phyloP scores from a whole-genome alignment of 2,329 filamentous ascomycete genomes.

The Botrytis aclada region DNA sequence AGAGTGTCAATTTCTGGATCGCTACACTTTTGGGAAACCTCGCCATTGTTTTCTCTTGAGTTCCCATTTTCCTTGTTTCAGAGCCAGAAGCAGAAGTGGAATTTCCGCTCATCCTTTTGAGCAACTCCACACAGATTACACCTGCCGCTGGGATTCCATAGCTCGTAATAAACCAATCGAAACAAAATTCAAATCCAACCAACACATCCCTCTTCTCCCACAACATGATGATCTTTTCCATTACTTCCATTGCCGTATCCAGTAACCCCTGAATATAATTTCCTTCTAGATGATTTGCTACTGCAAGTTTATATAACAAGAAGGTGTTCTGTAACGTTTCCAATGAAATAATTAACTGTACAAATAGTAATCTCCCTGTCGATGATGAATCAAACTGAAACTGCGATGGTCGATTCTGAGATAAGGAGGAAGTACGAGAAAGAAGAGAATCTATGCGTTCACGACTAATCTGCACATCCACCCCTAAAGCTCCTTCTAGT shows the following conservation, averaged over 20 bases:
- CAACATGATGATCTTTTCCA: slow-evolving; percentile 32
- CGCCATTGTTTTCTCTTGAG: not conserved
- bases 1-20: slow-evolving; percentile 35
- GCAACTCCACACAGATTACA: slow-evolving; percentile 34
- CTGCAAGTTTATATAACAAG: slow-evolving; percentile 28
- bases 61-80: not conserved
- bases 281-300: slow-evolving; percentile 26
- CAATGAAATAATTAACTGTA: not conserved
- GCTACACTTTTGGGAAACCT: slow-evolving; percentile 32
- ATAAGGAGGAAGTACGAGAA: not conserved
- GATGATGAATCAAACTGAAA: not conserved
- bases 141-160: slow-evolving; percentile 35
- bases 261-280: slow-evolving; percentile 29
- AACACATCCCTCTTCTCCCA: slow-evolving; percentile 35
- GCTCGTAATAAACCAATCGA: slow-evolving; percentile 34
- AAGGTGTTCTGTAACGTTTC: slow-evolving; percentile 35
- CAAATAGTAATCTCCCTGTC: not conserved
- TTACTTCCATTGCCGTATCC: slow-evolving; percentile 33
- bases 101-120: slow-evolving; percentile 26
- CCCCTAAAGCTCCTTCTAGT: slow-evolving; percentile 32
- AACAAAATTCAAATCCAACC: slow-evolving; percentile 25
- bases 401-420: not conserved
- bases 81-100: not conserved
- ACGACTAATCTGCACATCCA: slow-evolving; percentile 24
- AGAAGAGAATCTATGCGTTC: slow-evolving; percentile 21